Evolutionary conservation across 2,329 filamentous ascomycete species (phyloP), one percentile per base, ranked within the genome.

Genomic region (Cercospora brassicicola): DNA sequence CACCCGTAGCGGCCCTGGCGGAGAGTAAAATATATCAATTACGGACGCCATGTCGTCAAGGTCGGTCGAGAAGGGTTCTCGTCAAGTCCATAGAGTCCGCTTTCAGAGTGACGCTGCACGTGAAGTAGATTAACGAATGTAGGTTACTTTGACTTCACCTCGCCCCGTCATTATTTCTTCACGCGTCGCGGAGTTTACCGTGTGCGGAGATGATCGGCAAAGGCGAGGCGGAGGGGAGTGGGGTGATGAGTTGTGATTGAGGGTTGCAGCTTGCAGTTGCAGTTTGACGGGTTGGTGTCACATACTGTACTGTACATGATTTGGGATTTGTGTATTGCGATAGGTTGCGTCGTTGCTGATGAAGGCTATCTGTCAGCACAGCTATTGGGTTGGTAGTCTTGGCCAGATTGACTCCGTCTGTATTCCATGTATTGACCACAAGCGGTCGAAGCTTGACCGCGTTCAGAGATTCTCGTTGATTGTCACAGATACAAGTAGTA

Each of bases 91-190:
- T 4, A 7, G 28, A 28, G 28, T 28, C 28, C 28, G n/a, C 2
- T 7, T 6, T 15, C 3, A 10, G 28, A 30, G 15, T 28, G 30
- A 20, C 59, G 23, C 42, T 31, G 28, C 61, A 55, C 48, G 61
- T 63, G 61, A 63, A 39, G 30, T 63, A 55, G 30, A 63, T 55
- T 36, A 28, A 55, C 23, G 20, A 30, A 23, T 33, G 61, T 51
- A 63, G 28, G n/a, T 30, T 63, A 55, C 61, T 63, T 63, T 36
- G 45, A 63, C 61, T 39, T 63, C 61, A 63, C 61, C 51, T 55
- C 45, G 48, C 48, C 48, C 13, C 10, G 23, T 55, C 28, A 18
- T 57, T 57, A 11, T n/a, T n/a, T 20, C 28, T 23, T 28, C 26
- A 28, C 26, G 20, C 2, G 15, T 59, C 30, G 28, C 55, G 28